Evolutionary conservation across 2,329 filamentous ascomycete species (phyloP), one percentile per base, ranked within the genome.

Genomic region (Venturia oleaginea): DNA sequence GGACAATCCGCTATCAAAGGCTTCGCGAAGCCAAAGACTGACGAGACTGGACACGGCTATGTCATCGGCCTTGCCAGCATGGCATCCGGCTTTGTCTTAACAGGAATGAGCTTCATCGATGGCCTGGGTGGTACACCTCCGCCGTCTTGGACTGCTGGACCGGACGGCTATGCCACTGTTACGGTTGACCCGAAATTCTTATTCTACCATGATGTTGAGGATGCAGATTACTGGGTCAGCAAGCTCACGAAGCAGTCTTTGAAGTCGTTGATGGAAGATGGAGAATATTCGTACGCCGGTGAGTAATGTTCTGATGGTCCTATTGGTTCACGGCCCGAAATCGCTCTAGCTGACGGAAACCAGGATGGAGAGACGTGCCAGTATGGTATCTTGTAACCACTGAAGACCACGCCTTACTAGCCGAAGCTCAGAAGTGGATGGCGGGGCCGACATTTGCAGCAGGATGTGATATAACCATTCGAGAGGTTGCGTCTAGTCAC

Each of bases 151-250:
- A 69, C 70, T 0, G 68, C 73, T 0, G 75, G 81, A 59, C 68
- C 66, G 1, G 79, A 73, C 0, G 80, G 80, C 4, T 77, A 74
- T 51, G 77, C 77, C 0, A 75, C 76, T 0, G 63, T 83, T 4
- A 69, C 73, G 19, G 68, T 66, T 27, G 67, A 76, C 22, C 70
- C 78, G 0, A 67, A 74, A 7, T 71, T 80, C 6, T 66, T 82
- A 2, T 79, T 83, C 65, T 84, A 83, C 65, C 79, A 83, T 66
- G 81, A 84, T 68, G 65, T 83, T 0, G 74, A 77, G 0, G 80
- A 83, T 62, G 78, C 71, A 0, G 70, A 76, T 3, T 71, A 71
- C 48, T 81, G 80, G 77, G 74, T 75, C 1, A 69, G 68, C 0
- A 74, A 76, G 65, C 77, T 83, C 5, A 72, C 69, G 0, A 68